Conservation (phyloP, 176 grass and related monocot species). For the Paspalum notatum region DNA sequence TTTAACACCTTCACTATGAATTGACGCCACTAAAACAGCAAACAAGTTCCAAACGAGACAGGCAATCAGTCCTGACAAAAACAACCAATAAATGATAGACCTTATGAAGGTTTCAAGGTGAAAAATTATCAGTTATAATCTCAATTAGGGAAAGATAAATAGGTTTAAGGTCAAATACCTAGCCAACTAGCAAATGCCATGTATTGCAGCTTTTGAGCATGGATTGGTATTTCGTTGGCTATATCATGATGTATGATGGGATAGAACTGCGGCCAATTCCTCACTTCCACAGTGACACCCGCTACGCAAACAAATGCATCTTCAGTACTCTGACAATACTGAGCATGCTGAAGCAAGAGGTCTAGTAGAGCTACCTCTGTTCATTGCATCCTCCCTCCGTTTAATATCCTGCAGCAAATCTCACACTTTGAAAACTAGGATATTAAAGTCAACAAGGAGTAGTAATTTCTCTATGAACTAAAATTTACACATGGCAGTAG, state of each 20-base stretch:
- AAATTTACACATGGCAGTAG: conserved; percentile 1
- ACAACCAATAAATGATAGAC: conserved; percentile 14
- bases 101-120: not conserved
- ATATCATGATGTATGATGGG: conserved; percentile 95
- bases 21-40: conserved; percentile 63
- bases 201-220: conserved; percentile 82
- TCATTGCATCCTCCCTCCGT: conserved; percentile 76
- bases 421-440: conserved; percentile 17
- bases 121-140: conserved; percentile 20
- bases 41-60: conserved; percentile 84
- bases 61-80: conserved; percentile 65
- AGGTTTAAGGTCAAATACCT: conserved; percentile 54
- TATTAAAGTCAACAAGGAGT: not conserved
- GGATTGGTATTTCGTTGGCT: conserved; percentile 80
- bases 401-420: conserved; percentile 68
- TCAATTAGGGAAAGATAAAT: conserved; percentile 14
- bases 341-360: not conserved
- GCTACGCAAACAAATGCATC: conserved; percentile 46
- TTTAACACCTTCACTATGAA: conserved; percentile 68
- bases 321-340: conserved; percentile 20
- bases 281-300: conserved; percentile 68
- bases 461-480: not conserved
- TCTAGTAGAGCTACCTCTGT: conserved; percentile 59
- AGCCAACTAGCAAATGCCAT: conserved; percentile 92
- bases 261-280: conserved; percentile 86